Conservation (phyloP, 129 eudicot species). For the Erigeron canadensis region DNA sequence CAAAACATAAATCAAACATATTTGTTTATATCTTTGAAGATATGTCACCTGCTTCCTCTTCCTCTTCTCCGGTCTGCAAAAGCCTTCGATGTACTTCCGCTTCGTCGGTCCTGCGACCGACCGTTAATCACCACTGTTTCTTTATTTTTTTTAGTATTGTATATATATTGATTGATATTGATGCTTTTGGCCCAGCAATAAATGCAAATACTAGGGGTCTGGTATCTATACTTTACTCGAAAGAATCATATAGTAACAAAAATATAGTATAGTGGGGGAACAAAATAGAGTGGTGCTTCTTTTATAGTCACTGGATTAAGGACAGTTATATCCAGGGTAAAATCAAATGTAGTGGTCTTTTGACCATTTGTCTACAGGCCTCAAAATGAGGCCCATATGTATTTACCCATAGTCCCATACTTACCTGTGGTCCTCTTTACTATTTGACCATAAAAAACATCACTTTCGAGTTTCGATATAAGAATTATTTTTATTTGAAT, state of each 20-base stretch:
- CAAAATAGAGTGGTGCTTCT: slow-evolving; percentile 33
- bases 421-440: slow-evolving; percentile 20
- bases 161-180: background rate
- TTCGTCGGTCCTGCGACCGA: no score
- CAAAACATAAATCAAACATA: no score
- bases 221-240: background rate
- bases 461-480: no score
- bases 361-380: slow-evolving; percentile 34
- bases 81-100: no score
- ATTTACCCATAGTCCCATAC: slow-evolving; percentile 5
- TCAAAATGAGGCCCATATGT: slow-evolving; percentile 23
- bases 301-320: slow-evolving; percentile 26
- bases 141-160: no score
- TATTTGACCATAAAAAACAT: background rate
- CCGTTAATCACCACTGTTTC: no score
- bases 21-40: no score
- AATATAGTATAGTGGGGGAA: slow-evolving; percentile 21
- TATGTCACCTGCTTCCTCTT: no score
- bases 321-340: slow-evolving; percentile 17
- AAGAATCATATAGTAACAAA: slow-evolving; percentile 25
- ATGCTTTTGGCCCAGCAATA: slow-evolving; percentile 29
- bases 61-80: no score
- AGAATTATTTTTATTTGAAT: background rate
- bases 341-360: slow-evolving; percentile 21
- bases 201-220: slow-evolving; percentile 25